Conservation (phyloP, 495 filamentous ascomycete genomes). For the Neurospora sp. region DNA sequence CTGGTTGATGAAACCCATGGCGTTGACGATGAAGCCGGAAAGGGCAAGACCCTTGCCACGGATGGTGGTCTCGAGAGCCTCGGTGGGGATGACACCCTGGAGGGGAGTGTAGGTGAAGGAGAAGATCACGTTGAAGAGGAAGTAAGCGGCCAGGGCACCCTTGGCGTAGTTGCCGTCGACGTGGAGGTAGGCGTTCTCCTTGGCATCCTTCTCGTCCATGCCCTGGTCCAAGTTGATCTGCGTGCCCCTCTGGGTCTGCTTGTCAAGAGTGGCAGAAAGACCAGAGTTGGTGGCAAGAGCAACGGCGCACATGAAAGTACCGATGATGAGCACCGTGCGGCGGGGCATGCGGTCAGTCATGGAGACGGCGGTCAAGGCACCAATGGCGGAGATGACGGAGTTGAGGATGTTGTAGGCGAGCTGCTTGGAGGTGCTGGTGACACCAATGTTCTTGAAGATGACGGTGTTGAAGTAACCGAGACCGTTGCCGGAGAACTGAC, state of each 20-base stretch:
- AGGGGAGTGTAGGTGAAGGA: constrained; percentile 52
- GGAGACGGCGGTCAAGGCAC: constrained; percentile 32
- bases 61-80: constrained; percentile 41
- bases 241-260: constrained; percentile 19
- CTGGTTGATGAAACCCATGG: constrained; percentile 41
- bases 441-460: constrained; percentile 25
- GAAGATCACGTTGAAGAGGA: constrained; percentile 52
- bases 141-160: constrained; percentile 38
- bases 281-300: constrained; percentile 39
- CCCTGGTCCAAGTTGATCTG: background rate
- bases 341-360: constrained; percentile 36
- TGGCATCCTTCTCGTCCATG: background rate
- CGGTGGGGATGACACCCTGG: constrained; percentile 47
- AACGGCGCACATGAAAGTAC: constrained; percentile 38
- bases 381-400: constrained; percentile 33
- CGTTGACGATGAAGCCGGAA: constrained; percentile 33
- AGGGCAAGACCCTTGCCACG: constrained; percentile 41
- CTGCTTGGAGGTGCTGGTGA: constrained; percentile 23
- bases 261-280: constrained; percentile 30
- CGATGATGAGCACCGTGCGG: constrained; percentile 32
- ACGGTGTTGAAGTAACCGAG: constrained; percentile 31
- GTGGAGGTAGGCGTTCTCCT: constrained; percentile 3
- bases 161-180: constrained; percentile 29
- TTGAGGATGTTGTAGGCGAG: constrained; percentile 38
- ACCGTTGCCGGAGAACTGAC: constrained; percentile 43